Base-by-base conservation (phyloP, 2,329 filamentous ascomycete species). In the Onygenales sp. region DNA sequence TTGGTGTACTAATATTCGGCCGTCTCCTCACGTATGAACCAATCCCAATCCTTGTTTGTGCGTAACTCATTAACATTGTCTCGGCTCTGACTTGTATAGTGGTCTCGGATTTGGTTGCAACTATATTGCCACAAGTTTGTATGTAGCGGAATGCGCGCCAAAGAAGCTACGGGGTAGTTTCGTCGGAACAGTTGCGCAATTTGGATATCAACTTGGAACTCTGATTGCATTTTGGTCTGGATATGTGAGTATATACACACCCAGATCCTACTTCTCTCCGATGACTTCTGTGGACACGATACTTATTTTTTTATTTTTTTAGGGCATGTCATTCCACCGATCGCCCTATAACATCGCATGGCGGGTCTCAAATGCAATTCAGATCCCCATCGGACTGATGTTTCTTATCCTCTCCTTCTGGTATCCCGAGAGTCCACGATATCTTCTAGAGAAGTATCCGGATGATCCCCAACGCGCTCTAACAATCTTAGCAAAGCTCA, bases 191-290 rank as follows among this genome's bases (percentile, higher is more conserved):
- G 58, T 60, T 27, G 49, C 67, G 2, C 71, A 74, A 58, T 72
- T 74, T 48, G 70, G 70, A 14, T 74, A 73, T 52, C 71, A 74
- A 53, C 62, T 75, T 0, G 72, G 72, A 7, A 72, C 70, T 0
- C 62, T 74, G 5, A 73, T 74, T 17, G 70, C 71, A 4, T 75
- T 74, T 57, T 74, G 71, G 69, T 56, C 68, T 17, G 72, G 71
- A 6, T 73, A 73, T 52, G 48, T 51, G 21, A 27, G 21, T 27
- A 27, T 17, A 27, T 27, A 5, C 21, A 27, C 4, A 27, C 21
- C 21, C 21, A 5, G 4, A 27, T 27, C 21, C 4, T 27, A 3
- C 4, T 27, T 27, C 21, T 27, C 21, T 27, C 21, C 21, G 21
- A 27, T 27, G 21, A 27, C 21, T 27, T 27, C 21, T 4, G 3